phyloP scores from a whole-genome alignment of 768 basidiomycete species.

The Stropharia rugosoannulata region DNA sequence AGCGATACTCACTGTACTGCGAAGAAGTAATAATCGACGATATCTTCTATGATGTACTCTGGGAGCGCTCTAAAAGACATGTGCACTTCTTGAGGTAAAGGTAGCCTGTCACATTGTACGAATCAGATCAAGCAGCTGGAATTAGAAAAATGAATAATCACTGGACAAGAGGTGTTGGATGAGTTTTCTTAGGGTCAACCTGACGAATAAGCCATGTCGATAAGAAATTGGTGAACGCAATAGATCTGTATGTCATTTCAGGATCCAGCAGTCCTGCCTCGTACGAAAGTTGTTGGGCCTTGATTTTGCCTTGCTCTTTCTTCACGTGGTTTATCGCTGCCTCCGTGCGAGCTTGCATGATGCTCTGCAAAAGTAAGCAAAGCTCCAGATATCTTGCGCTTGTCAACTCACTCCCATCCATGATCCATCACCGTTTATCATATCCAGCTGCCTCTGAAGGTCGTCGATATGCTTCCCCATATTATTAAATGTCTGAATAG shows the following conservation, averaged over 20 bases:
- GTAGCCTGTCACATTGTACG: constrained; percentile 52
- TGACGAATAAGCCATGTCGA: constrained; percentile 93
- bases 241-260: constrained; percentile 73
- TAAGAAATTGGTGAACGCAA: constrained; percentile 85
- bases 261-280: constrained; percentile 88
- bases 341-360: constrained; percentile 75
- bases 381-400: neutral
- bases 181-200: constrained; percentile 76
- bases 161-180: constrained; percentile 71
- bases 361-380: constrained; percentile 41
- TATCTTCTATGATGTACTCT: constrained; percentile 92
- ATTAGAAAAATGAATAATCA: constrained; percentile 34
- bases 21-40: constrained; percentile 87
- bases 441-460: constrained; percentile 73
- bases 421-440: constrained; percentile 69
- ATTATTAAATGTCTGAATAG: constrained; percentile 74
- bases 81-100: constrained; percentile 83
- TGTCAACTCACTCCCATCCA: constrained; percentile 73
- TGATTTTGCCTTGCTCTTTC: constrained; percentile 69
- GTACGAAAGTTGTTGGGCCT: constrained; percentile 74
- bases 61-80: constrained; percentile 85
- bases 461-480: constrained; percentile 76
- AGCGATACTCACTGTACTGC: constrained; percentile 62
- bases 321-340: constrained; percentile 76
- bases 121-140: neutral